Percentiles rank a stretch among this genome's conserved stretches.
These are phyloP conservation scores for Penicillium sp. DNA, from an alignment of 2,329 filamentous ascomycete genomes.

Conservation along the genomic window DNA sequence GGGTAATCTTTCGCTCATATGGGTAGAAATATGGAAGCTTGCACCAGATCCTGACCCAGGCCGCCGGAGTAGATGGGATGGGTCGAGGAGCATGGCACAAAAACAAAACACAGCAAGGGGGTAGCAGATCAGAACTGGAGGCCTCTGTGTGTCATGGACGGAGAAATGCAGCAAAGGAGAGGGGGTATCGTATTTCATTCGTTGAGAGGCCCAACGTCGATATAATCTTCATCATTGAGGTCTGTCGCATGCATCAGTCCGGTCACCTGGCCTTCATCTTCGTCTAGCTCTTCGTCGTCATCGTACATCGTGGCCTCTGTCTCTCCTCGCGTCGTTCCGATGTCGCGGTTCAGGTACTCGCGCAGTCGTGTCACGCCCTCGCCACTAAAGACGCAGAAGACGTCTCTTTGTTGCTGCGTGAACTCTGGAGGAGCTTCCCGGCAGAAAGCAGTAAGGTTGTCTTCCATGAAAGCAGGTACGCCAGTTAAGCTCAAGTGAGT, in stretches of 20 bases:
- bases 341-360: slow-evolving; percentile 65
- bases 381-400: slow-evolving; percentile 97
- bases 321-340: slow-evolving; percentile 30
- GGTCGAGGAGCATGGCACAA: neutral
- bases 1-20: slow-evolving; percentile 25
- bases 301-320: slow-evolving; percentile 45
- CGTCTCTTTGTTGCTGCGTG: slow-evolving; percentile 87
- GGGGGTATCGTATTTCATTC: slow-evolving; percentile 36
- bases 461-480: slow-evolving; percentile 82
- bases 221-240: slow-evolving; percentile 44
- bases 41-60: slow-evolving; percentile 11
- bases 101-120: slow-evolving; percentile 5
- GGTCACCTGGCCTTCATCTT: slow-evolving; percentile 43
- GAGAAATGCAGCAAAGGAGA: slow-evolving; percentile 10
- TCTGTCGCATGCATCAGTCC: slow-evolving; percentile 43
- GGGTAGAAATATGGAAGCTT: slow-evolving; percentile 23
- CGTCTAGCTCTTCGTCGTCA: slow-evolving; percentile 44
- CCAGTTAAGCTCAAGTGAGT: slow-evolving; percentile 95
- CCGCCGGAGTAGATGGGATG: neutral
- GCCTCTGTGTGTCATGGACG: slow-evolving; percentile 16
- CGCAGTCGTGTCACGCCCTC: slow-evolving; percentile 75
- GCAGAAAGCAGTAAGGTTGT: slow-evolving; percentile 82
- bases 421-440: slow-evolving; percentile 86
- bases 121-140: slow-evolving; percentile 6
- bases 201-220: slow-evolving; percentile 36